A percentile compares a stretch with the other conserved stretches of the same genome.
Evolutionary conservation across 441 rosid genomes (phyloP).

Genomic region (Kokia cookei): DNA sequence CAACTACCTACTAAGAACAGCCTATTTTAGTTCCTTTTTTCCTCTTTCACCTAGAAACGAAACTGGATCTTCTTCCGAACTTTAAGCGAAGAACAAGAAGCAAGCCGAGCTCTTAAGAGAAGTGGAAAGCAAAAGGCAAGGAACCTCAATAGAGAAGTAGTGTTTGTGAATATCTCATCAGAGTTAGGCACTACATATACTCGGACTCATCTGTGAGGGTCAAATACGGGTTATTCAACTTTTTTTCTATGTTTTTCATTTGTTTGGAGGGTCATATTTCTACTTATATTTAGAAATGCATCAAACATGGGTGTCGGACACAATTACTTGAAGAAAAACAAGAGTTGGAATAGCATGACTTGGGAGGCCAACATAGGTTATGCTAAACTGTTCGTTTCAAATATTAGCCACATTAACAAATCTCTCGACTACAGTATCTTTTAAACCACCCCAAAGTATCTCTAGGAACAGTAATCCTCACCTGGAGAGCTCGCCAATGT

Average conservation of each 20-base stretch:
- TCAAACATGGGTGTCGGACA: neutral
- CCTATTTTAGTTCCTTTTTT: neutral
- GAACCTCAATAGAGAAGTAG: neutral
- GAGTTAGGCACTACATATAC: neutral
- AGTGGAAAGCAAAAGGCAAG: neutral
- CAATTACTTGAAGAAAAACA: neutral
- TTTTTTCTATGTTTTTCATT: neutral
- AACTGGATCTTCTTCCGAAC: neutral
- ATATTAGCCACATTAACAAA: neutral
- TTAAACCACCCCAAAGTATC: neutral
- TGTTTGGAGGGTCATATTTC: neutral
- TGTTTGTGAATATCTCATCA: neutral
- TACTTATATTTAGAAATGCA: neutral
- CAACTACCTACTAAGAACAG: neutral
- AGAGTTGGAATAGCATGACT: neutral
- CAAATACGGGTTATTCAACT: neutral
- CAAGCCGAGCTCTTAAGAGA: neutral
- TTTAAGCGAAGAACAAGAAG: neutral
- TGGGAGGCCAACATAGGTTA: neutral
- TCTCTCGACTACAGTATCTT: neutral
- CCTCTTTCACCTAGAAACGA: neutral
- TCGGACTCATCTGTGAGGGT: neutral
- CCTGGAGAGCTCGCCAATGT: slow-evolving; percentile 95
- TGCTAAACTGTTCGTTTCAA: neutral
- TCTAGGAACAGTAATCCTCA: slow-evolving; percentile 16